These are phyloP conservation scores for Solanum commersonii DNA, from an alignment of 257 asterid species.

Conservation along the genomic window DNA sequence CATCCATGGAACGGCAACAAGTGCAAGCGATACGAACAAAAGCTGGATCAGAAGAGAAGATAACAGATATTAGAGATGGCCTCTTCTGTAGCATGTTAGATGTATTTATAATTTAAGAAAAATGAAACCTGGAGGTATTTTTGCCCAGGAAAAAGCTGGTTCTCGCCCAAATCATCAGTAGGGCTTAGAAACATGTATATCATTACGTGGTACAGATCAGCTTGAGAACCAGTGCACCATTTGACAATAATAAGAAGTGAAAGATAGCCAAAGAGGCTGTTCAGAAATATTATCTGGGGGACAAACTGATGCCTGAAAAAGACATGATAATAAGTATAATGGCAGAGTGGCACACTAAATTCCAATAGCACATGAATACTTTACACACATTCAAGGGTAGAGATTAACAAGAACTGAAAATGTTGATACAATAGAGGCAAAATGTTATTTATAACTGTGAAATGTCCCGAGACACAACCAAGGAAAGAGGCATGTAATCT, in stretches of 20 bases:
- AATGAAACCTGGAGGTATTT: constrained; percentile 41
- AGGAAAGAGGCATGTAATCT: background rate
- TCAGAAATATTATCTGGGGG: constrained; percentile 58
- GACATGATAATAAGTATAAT: background rate
- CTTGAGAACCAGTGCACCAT: constrained; percentile 67
- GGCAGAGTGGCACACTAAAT: background rate
- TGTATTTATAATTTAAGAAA: background rate
- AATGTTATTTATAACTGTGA: background rate
- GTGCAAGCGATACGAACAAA: constrained; percentile 37
- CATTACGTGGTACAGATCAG: constrained; percentile 63
- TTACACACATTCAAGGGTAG: background rate
- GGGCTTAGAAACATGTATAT: constrained; percentile 66
- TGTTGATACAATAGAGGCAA: background rate
- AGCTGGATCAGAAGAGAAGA: constrained; percentile 20
- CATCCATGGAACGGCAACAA: constrained; percentile 71
- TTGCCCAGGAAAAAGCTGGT: constrained; percentile 51
- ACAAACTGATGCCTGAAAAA: constrained; percentile 48
- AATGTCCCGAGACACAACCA: background rate
- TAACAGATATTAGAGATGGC: background rate
- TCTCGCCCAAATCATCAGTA: constrained; percentile 49
- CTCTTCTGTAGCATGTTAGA: background rate
- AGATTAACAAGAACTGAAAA: background rate
- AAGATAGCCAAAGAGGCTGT: constrained; percentile 53
- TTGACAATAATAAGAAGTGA: constrained; percentile 48
- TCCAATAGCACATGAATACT: background rate